Base-by-base conservation (phyloP, 73 alveolate genomes). In the Urostyla sp. region DNA sequence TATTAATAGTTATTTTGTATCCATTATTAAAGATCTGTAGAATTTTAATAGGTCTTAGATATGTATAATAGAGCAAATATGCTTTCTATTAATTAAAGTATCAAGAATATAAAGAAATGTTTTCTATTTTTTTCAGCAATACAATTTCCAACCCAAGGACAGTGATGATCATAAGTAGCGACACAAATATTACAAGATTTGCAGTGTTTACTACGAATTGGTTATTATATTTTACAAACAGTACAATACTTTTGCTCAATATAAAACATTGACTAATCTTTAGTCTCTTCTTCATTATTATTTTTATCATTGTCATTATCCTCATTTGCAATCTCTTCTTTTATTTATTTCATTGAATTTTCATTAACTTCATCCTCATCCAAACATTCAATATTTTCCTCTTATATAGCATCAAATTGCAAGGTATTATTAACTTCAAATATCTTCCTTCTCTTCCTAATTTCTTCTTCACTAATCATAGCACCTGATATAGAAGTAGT, bases 141-240 rank as follows among this genome's bases (percentile, higher is more conserved):
- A 60, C 99, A 95, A 37, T 66, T 86, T 23, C 98, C 97, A 1
- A 95, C 77, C 98, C 98, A 95, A 10, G 98, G 97, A 84, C 99
- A 95, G 53, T 95, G 99, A 67, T 95, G 99, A 81, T 95, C 99
- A 75, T 82, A 96, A 11, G 97, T 81, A 11, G 98, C 98, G 8
- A 95, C 97, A 55, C 99, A 95, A 77, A 87, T 83, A 21, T 95
- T 89, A 67, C 99, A 95, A 49, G 87, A 82, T 51, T 87, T 60
- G 66, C 98, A 92, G 69, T 92, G 98, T 63, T 94, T 92, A 23
- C 94, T 95, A 37, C 97, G 74, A 44, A 94, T 24, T 0, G 97
- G 97, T 48, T 89, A 79, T 60, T 92, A 97, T 35, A 85, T 35
- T 27, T 54, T 69, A 67, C 97, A 94, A 21, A 49, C 74, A 27